Percentiles rank a stretch among this genome's conserved stretches.
These are phyloP conservation scores for Xanthoparmelia taractica DNA, from an alignment of 495 filamentous ascomycete genomes.

Conservation along the genomic window DNA sequence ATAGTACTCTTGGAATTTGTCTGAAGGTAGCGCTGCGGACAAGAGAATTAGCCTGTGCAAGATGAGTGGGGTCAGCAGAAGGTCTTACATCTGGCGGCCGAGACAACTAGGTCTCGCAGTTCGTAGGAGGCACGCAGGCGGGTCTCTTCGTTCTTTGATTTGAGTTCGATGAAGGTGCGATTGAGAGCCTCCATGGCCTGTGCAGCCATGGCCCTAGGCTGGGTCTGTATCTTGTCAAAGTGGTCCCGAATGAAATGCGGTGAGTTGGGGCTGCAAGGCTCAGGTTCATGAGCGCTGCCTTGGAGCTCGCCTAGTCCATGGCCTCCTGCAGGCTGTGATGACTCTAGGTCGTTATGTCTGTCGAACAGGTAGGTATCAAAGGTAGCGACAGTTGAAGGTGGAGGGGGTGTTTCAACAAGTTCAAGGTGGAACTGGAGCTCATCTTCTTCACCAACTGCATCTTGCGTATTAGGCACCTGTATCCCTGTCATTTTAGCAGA, in stretches of 20 bases:
- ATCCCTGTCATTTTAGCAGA: not conserved
- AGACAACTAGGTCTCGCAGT: constrained; percentile 43
- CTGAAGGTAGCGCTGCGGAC: constrained; percentile 59
- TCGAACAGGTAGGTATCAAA: not conserved
- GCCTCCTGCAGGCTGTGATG: not conserved
- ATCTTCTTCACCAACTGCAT: constrained; percentile 1
- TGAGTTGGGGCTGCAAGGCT: not conserved
- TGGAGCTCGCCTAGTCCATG: not conserved
- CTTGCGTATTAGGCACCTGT: too few species aligned
- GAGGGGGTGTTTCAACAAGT: not conserved
- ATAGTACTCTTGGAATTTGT: constrained; percentile 73
- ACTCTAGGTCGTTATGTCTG: not conserved
- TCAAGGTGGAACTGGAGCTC: not conserved
- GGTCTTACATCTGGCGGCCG: constrained; percentile 43
- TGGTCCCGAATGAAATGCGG: not conserved
- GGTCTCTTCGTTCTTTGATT: constrained; percentile 47
- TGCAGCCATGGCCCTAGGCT: constrained; percentile 13
- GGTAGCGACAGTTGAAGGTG: not conserved
- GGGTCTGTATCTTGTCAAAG: not conserved
- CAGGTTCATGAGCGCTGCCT: not conserved
- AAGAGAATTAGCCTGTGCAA: not conserved
- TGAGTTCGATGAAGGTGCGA: constrained; percentile 42
- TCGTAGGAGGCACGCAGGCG: constrained; percentile 46
- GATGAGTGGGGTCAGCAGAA: not conserved
- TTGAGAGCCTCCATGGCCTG: constrained; percentile 21